Evolutionary conservation across 2,329 filamentous ascomycete genomes (phyloP), one percentile per base, ranked within the genome.

Genomic region (Paecilomyces sp.): DNA sequence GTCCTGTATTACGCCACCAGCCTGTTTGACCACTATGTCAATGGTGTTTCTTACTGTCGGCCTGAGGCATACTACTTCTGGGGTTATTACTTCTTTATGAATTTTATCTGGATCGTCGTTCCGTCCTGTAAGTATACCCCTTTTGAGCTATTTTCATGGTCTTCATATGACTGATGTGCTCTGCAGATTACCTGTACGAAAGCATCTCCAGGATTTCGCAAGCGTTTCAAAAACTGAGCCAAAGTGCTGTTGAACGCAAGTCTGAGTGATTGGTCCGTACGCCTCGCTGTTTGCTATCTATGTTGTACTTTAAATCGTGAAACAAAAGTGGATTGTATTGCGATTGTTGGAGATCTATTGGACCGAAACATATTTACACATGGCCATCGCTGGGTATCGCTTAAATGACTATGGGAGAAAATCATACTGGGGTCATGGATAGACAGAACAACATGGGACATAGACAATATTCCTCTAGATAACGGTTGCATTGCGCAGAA

Each of bases 51-150:
- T 11, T 86, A 87, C 69, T 85, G 81, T 63, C 77, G 85, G 60
- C 85, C 85, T 0, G 85, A 88, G 71, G 75, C 79, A 3, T 83
- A 83, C 63, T 88, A 88, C 71, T 88, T 85, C 70, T 88, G 85
- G 84, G 77, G 82, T 50, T 88, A 88, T 71, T 88, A 85, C 69
- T 80, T 88, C 59, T 73, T 84, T 33, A 86, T 87, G 84, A 88
- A 88, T 67, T 80, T 81, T 57, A 83, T 87, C 69, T 88, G 85
- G 85, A 86, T 88, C 58, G 76, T 86, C 33, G 81, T 88, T 57
- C 85, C 85, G 5, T 73, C 72, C 22, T 73, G 83, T 85, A 71
- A 76, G 82, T 79, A 47, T 28, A 31, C 22, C 11, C 34, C 25
- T 33, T 53, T 8, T 41, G 8, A 2, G 25, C 9, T 18, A 13